These are phyloP conservation scores for Pichia inconspicua DNA, from an alignment of 1,139 yeast species.

Conservation along the genomic window DNA sequence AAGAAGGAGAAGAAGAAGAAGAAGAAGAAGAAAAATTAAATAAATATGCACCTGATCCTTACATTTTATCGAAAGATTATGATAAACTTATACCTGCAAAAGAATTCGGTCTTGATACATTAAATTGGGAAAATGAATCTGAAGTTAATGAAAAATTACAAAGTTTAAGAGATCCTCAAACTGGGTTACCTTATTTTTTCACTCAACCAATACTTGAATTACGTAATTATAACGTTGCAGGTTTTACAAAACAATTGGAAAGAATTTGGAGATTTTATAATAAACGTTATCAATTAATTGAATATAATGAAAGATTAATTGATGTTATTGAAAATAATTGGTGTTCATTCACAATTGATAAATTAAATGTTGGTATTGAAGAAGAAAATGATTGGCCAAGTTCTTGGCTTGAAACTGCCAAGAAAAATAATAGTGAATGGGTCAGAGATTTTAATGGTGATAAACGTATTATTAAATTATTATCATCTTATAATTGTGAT, in stretches of 20 bases:
- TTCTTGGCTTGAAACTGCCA: slow-evolving; percentile 71
- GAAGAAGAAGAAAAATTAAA: slow-evolving; percentile 25
- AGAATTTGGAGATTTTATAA: slow-evolving; percentile 75
- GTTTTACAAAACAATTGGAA: slow-evolving; percentile 68
- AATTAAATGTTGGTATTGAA: slow-evolving; percentile 45
- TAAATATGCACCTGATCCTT: slow-evolving; percentile 48
- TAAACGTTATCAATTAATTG: slow-evolving; percentile 63
- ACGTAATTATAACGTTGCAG: slow-evolving; percentile 68
- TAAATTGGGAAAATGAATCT: slow-evolving; percentile 23
- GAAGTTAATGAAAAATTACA: slow-evolving; percentile 5
- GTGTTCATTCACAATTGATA: slow-evolving; percentile 50
- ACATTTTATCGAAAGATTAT: slow-evolving; percentile 51
- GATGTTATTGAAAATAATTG: slow-evolving; percentile 31
- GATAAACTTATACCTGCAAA: slow-evolving; percentile 48
- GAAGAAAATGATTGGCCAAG: slow-evolving; percentile 93
- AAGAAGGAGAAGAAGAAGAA: slow-evolving; percentile 35
- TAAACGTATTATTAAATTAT: slow-evolving; percentile 48
- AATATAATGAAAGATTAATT: slow-evolving; percentile 54
- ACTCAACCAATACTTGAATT: slow-evolving; percentile 71
- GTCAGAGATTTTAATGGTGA: slow-evolving; percentile 67
- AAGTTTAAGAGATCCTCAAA: slow-evolving; percentile 25
- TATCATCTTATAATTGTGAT: slow-evolving; percentile 41
- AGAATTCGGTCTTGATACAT: slow-evolving; percentile 35
- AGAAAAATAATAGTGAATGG: slow-evolving; percentile 79
- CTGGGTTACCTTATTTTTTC: slow-evolving; percentile 49